phyloP scores from a whole-genome alignment of 441 rosid species.

The Jatropha multifida region DNA sequence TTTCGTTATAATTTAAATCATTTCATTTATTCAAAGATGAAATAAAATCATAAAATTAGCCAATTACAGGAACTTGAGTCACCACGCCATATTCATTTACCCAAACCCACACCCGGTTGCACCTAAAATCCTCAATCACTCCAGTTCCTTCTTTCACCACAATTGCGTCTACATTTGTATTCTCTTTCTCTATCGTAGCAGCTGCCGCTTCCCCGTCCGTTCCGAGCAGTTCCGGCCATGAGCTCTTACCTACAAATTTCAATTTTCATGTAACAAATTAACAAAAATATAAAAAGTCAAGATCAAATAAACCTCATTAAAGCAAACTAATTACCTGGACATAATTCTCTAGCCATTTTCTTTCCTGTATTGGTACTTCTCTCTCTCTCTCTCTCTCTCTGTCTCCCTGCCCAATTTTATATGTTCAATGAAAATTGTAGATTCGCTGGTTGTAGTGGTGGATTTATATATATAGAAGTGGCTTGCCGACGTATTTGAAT shows the following conservation, averaged over 20 bases:
- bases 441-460: neutral
- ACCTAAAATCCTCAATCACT: constrained; percentile 42
- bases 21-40: no score
- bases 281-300: no score
- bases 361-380: neutral
- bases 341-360: neutral
- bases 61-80: constrained; percentile 18
- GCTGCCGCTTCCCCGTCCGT: constrained; percentile 44
- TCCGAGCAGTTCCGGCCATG: constrained; percentile 58
- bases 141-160: constrained; percentile 38
- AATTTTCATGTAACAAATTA: neutral
- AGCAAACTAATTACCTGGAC: neutral
- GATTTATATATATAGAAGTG: neutral
- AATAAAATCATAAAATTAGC: constrained; percentile 5
- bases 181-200: constrained; percentile 39
- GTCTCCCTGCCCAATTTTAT: neutral
- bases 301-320: no score
- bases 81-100: constrained; percentile 38
- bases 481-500: neutral
- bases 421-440: neutral
- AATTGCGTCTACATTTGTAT: constrained; percentile 28
- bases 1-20: no score
- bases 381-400: neutral
- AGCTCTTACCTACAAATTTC: neutral
- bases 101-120: constrained; percentile 47